These are phyloP conservation scores for Aristolochia contorta DNA, from an alignment of 164 flowering plant genomes.

Conservation along the genomic window DNA sequence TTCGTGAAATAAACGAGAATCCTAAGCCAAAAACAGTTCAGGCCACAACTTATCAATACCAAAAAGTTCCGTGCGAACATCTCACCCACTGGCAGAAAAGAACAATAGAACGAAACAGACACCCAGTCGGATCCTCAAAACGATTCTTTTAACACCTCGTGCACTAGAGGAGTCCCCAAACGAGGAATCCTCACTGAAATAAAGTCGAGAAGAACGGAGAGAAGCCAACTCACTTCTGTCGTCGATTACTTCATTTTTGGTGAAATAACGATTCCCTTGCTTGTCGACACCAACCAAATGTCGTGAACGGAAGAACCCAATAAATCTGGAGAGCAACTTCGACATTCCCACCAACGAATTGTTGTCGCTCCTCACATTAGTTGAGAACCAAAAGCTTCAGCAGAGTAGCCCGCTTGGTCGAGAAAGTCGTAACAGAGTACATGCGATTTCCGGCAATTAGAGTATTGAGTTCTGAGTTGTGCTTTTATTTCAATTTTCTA, in stretches of 20 bases:
- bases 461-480: no score
- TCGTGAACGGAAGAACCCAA: slow-evolving; percentile 46
- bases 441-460: no score
- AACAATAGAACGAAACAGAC: background rate
- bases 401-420: no score
- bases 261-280: slow-evolving; percentile 75
- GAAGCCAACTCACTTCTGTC: slow-evolving; percentile 57
- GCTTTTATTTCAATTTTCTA: no score
- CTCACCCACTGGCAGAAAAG: no score
- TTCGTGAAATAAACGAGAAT: no score
- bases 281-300: slow-evolving; percentile 54
- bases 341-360: slow-evolving; percentile 36
- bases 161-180: background rate
- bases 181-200: background rate
- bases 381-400: no score
- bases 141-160: no score
- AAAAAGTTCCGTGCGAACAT: no score
- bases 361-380: background rate
- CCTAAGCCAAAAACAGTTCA: no score
- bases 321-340: slow-evolving; percentile 41
- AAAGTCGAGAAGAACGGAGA: background rate
- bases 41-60: no score
- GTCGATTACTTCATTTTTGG: slow-evolving; percentile 56
- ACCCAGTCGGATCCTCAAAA: background rate
- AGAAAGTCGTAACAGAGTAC: no score